Evolutionary conservation across 2,329 filamentous ascomycete genomes (phyloP).

Genomic region (Nothomitra cinnamomea): DNA sequence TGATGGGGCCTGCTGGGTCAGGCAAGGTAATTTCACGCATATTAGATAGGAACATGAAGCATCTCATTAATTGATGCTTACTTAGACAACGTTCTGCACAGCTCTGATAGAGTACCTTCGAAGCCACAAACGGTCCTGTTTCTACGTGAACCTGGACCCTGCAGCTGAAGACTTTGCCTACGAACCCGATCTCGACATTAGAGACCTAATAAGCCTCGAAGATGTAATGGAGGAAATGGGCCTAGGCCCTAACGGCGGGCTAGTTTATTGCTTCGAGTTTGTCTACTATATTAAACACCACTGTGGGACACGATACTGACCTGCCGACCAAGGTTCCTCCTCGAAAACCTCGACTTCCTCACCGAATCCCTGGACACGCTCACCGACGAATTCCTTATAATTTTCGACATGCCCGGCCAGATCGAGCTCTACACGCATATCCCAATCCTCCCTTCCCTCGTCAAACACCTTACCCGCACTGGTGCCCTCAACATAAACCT

Average conservation of each 20-base stretch:
- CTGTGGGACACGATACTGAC: neutral
- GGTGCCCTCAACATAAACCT: slow-evolving; percentile 78
- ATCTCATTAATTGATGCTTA: neutral
- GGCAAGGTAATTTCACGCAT: slow-evolving; percentile 53
- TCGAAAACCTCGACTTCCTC: slow-evolving; percentile 87
- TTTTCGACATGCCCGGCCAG: slow-evolving; percentile 97
- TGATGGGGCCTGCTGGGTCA: slow-evolving; percentile 91
- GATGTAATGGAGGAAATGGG: slow-evolving; percentile 95
- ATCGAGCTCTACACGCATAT: slow-evolving; percentile 98
- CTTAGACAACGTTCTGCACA: slow-evolving; percentile 79
- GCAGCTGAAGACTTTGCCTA: slow-evolving; percentile 88
- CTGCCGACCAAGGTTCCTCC: slow-evolving; percentile 41
- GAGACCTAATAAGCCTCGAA: slow-evolving; percentile 79
- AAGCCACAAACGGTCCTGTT: slow-evolving; percentile 79
- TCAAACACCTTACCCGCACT: slow-evolving; percentile 61
- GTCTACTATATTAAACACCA: neutral
- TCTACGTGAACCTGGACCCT: slow-evolving; percentile 97
- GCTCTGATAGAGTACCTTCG: slow-evolving; percentile 84
- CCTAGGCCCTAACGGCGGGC: slow-evolving; percentile 76
- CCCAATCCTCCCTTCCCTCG: slow-evolving; percentile 71
- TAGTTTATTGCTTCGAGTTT: slow-evolving; percentile 85
- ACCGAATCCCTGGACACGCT: slow-evolving; percentile 69
- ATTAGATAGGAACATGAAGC: neutral
- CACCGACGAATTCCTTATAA: slow-evolving; percentile 89
- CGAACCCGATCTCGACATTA: slow-evolving; percentile 85